Evolutionary conservation across 164 flowering plant genomes (phyloP).

Genomic region (Litsea cubeba): DNA sequence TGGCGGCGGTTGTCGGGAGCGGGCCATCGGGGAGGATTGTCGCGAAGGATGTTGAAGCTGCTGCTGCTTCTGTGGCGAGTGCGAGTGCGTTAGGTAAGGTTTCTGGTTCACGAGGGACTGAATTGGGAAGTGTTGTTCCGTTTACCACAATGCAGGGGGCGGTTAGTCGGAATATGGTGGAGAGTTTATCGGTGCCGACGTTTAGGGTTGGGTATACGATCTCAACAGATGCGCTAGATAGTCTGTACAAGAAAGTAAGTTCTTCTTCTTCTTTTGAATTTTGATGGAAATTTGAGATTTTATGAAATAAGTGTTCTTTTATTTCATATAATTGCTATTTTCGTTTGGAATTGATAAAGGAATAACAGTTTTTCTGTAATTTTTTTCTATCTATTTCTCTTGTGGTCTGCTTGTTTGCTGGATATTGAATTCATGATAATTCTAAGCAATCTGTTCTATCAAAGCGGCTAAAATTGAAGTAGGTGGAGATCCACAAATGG

Average conservation of each 20-base stretch:
- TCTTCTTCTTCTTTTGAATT: background rate
- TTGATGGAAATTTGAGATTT: background rate
- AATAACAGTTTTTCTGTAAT: too few species aligned
- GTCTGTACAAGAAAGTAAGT: constrained; percentile 83
- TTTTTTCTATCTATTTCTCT: too few species aligned
- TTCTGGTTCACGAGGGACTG: constrained; percentile 22
- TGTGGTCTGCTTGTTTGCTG: too few species aligned
- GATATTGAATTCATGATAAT: too few species aligned
- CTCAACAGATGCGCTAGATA: constrained; percentile 82
- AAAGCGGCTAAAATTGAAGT: too few species aligned
- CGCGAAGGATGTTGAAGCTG: constrained; percentile 90
- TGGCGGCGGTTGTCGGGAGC: constrained; percentile 57
- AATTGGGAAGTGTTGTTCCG: constrained; percentile 59
- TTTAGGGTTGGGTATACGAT: constrained; percentile 95
- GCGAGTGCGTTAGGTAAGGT: constrained; percentile 3
- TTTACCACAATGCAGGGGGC: constrained; percentile 95
- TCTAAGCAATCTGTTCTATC: too few species aligned
- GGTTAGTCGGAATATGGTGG: constrained; percentile 89
- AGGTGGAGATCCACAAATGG: too few species aligned
- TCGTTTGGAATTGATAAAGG: too few species aligned
- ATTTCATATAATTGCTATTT: background rate
- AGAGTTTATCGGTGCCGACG: constrained; percentile 82
- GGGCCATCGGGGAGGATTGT: constrained; percentile 91
- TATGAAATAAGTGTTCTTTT: background rate
- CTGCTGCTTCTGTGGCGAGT: constrained; percentile 30